Evolutionary conservation across 495 filamentous ascomycete species (phyloP).

Genomic region (Neurospora sp.): DNA sequence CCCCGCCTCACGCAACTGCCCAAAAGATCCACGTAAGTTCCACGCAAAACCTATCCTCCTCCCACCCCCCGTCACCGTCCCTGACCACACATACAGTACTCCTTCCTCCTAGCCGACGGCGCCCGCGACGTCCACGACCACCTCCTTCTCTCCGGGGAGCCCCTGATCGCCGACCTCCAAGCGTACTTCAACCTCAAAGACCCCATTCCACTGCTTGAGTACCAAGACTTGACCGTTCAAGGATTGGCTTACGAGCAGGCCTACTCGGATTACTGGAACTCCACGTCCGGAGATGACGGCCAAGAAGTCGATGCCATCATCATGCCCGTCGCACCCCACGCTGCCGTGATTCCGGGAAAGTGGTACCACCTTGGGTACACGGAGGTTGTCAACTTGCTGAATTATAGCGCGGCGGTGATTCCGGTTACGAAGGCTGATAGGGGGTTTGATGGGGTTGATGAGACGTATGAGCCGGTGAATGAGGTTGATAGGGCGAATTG

Average conservation of each 20-base stretch:
- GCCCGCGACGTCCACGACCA: conserved; percentile 26
- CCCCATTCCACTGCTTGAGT: conserved; percentile 30
- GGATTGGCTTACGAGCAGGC: conserved; percentile 18
- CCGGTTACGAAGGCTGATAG: conserved; percentile 38
- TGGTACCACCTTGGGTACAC: conserved; percentile 28
- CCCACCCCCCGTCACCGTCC: not conserved
- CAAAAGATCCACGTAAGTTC: conserved; percentile 20
- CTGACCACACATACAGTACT: not conserved
- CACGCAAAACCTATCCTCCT: not conserved
- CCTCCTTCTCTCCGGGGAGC: conserved; percentile 37
- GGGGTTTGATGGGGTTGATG: conserved; percentile 18
- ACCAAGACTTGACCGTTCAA: conserved; percentile 13
- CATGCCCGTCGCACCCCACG: conserved; percentile 47
- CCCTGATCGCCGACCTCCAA: conserved; percentile 16
- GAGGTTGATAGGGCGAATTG: conserved; percentile 26
- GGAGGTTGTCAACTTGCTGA: conserved; percentile 30
- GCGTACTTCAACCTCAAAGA: conserved; percentile 18
- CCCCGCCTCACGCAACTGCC: conserved; percentile 28
- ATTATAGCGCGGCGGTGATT: conserved; percentile 35
- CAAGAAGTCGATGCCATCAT: conserved; percentile 41
- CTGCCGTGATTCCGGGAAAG: conserved; percentile 29
- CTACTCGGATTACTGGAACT: conserved; percentile 32
- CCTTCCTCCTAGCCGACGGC: conserved; percentile 32
- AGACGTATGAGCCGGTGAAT: conserved; percentile 22
- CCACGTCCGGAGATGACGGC: conserved; percentile 20